Evolutionary conservation across 495 filamentous ascomycete genomes (phyloP), one percentile per base, ranked within the genome.

Genomic region (Talaromyces wortmannii): DNA sequence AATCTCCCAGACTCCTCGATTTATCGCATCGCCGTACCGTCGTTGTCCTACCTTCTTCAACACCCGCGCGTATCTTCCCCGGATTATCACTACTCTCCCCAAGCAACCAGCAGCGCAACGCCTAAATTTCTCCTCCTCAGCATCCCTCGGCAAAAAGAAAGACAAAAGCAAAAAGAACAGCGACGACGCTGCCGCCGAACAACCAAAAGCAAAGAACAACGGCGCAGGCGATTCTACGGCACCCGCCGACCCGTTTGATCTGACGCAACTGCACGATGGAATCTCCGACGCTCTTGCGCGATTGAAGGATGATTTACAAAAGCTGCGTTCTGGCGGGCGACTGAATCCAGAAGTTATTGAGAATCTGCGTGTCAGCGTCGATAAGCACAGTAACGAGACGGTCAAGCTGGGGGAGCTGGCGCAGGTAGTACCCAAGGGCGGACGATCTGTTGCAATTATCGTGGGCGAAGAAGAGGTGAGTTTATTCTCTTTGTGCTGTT

Each of bases 391-490:
- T 36, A 79, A 77, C 17, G 69, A 76, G 40, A 78, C 73, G 2
- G 59, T 70, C 48, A 71, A 61, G 46, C 69, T 95, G 30, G 78
- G 82, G 8, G 88, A 92, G 61, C 62, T 95, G 44, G 89, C 89
- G 30, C 86, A 90, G 59, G 79, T 95, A 11, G 72, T 92, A 33
- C 86, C 87, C 13, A 86, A 85, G 57, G 84, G 81, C 36, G 84
- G 87, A 7, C 76, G 90, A 56, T 77, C 78, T 45, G 73, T 91
- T 48, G 78, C 80, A 32, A 71, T 95, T 43, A 65, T 91, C 8
- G 83, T 81, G 23, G 76, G 78, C 7, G 85, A 87, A 63, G 73
- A 79, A 55, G 79, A 83, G 57, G 83, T 86, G 61, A 63, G 79
- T 66, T 29, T 50, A 36, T 50, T 4, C 18, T 30, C 45, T 63